Evolutionary conservation across 2,329 filamentous ascomycete species (phyloP).

Genomic region (Diaporthe amygdali): DNA sequence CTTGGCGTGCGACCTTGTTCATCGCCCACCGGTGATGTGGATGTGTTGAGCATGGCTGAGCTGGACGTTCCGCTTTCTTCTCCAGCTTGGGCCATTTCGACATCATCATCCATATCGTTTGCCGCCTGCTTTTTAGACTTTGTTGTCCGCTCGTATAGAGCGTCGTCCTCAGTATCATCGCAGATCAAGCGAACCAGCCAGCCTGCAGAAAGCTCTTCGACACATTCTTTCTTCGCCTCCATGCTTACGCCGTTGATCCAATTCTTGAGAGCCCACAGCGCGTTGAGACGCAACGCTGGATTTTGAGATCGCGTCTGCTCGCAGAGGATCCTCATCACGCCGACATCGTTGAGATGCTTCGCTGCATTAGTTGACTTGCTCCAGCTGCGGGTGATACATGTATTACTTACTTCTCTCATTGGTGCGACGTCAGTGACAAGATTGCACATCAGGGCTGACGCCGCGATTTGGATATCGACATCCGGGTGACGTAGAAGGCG

Average conservation of each 20-base stretch:
- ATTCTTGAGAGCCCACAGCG: slow-evolving; percentile 93
- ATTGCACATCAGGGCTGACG: slow-evolving; percentile 85
- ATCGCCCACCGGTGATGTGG: slow-evolving; percentile 25
- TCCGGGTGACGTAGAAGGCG: slow-evolving; percentile 76
- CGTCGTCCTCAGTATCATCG: slow-evolving; percentile 62
- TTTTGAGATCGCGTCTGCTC: slow-evolving; percentile 83
- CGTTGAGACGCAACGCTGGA: slow-evolving; percentile 80
- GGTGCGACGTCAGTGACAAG: slow-evolving; percentile 88
- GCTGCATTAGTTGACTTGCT: slow-evolving; percentile 26
- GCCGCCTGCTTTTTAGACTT: slow-evolving; percentile 26
- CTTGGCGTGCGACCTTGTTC: slow-evolving; percentile 41
- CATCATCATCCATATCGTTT: slow-evolving; percentile 58
- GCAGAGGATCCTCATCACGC: slow-evolving; percentile 78
- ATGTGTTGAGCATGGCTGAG: slow-evolving; percentile 29
- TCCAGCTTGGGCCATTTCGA: slow-evolving; percentile 59
- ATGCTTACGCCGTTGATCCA: slow-evolving; percentile 76
- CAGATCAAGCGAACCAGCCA: slow-evolving; percentile 84
- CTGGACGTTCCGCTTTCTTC: slow-evolving; percentile 39
- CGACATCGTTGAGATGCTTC: slow-evolving; percentile 74
- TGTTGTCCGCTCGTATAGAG: slow-evolving; percentile 41
- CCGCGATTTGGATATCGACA: slow-evolving; percentile 82
- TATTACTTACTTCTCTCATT: slow-evolving; percentile 76
- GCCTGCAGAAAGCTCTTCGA: slow-evolving; percentile 77
- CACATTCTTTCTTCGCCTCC: slow-evolving; percentile 75
- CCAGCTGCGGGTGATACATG: too few relatives aligned